phyloP scores from a whole-genome alignment of 2,329 filamentous ascomycete species.

The Xylaria digitata region DNA sequence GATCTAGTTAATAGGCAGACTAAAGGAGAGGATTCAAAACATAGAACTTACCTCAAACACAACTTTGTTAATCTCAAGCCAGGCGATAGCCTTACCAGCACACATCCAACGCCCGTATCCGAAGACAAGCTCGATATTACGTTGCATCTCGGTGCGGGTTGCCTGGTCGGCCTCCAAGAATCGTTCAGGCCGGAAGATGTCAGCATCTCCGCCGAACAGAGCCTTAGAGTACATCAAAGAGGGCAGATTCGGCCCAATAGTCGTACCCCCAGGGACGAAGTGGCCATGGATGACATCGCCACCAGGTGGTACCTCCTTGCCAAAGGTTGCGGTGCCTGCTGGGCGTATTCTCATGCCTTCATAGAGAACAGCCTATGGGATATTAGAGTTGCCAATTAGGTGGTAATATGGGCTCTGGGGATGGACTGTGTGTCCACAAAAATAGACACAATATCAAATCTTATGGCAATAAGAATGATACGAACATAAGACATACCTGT shows the following conservation, averaged over 20 bases:
- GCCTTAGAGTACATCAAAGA: slow-evolving; percentile 50
- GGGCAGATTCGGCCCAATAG: slow-evolving; percentile 52
- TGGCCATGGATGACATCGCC: slow-evolving; percentile 49
- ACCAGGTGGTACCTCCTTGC: slow-evolving; percentile 45
- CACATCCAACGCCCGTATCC: slow-evolving; percentile 56
- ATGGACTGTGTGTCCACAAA: not conserved
- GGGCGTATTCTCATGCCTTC: slow-evolving; percentile 54
- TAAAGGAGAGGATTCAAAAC: not conserved
- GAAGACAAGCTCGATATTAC: slow-evolving; percentile 54
- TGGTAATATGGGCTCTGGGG: not conserved
- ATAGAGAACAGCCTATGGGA: slow-evolving; percentile 50
- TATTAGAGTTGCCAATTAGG: not conserved
- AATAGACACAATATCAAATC: not conserved
- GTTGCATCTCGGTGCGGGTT: slow-evolving; percentile 50
- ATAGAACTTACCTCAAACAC: slow-evolving; percentile 54
- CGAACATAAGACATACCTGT: slow-evolving; percentile 19
- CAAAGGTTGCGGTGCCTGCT: slow-evolving; percentile 46
- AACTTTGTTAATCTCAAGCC: slow-evolving; percentile 57
- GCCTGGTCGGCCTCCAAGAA: slow-evolving; percentile 54
- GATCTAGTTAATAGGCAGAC: not conserved
- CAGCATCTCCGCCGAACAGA: slow-evolving; percentile 53
- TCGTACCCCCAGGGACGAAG: slow-evolving; percentile 54
- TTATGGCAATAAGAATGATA: too few relatives aligned
- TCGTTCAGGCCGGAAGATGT: slow-evolving; percentile 58
- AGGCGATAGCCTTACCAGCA: slow-evolving; percentile 56